phyloP scores from a whole-genome alignment of 331 rosid genomes.

The Phaseolus coccineus region DNA sequence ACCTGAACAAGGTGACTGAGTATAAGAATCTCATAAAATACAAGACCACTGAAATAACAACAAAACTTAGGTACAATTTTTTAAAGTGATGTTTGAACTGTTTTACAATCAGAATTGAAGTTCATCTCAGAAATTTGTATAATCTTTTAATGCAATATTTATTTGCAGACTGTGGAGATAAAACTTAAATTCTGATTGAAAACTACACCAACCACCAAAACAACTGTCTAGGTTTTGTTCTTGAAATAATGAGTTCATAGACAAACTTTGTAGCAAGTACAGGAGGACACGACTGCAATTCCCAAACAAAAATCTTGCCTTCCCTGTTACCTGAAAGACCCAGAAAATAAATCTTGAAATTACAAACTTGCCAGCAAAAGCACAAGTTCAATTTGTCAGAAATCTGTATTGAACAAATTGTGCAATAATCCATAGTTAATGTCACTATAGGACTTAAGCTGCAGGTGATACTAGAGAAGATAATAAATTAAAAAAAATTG shows the following conservation, averaged over 20 bases:
- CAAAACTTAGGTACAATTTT: not conserved
- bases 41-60: not conserved
- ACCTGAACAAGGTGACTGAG: constrained; percentile 55
- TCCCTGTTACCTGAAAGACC: constrained; percentile 78
- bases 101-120: not conserved
- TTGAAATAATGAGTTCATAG: not conserved
- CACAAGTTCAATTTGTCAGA: not conserved
- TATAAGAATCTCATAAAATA: constrained; percentile 25
- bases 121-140: not conserved
- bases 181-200: not conserved
- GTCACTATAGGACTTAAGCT: not conserved
- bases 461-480: not conserved
- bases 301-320: constrained; percentile 94
- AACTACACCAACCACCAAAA: not conserved
- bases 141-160: not conserved
- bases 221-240: not conserved
- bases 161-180: not conserved
- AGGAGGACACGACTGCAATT: constrained; percentile 93
- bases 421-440: not conserved
- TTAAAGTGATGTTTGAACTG: not conserved
- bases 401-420: constrained; percentile 6
- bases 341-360: constrained; percentile 23
- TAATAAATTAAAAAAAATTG: not conserved
- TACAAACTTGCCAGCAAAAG: constrained; percentile 16
- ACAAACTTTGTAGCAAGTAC: constrained; percentile 76